Percentiles rank a stretch among this genome's conserved stretches.
These are phyloP conservation scores for Nakazawaea molendinolei DNA, from an alignment of 805 yeast genomes.

Conservation along the genomic window DNA sequence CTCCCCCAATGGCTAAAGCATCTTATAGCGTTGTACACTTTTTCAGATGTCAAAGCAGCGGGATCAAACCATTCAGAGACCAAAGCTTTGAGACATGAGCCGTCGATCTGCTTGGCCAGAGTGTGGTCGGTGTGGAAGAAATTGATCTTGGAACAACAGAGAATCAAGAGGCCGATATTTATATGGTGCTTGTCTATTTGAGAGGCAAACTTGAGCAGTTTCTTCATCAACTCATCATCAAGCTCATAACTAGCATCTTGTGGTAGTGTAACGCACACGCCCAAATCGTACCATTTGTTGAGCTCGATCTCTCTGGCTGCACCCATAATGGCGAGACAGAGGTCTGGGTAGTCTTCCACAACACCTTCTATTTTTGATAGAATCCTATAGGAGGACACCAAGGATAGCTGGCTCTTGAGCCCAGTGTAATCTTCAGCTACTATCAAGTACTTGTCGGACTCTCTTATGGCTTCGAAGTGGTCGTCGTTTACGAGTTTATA, in stretches of 20 bases:
- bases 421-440: conserved; percentile 24
- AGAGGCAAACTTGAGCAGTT: conserved; percentile 26
- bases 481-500: conserved; percentile 40
- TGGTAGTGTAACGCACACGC: conserved; percentile 32
- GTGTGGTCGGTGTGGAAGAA: conserved; percentile 49
- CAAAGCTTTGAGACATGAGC: conserved; percentile 32
- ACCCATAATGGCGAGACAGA: conserved; percentile 42
- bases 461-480: conserved; percentile 39
- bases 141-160: conserved; percentile 41
- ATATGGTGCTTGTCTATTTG: conserved; percentile 25
- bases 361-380: conserved; percentile 31
- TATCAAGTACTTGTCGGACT: conserved; percentile 41
- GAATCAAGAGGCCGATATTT: conserved; percentile 32
- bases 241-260: conserved; percentile 30
- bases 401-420: conserved; percentile 26
- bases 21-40: conserved; percentile 39
- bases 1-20: conserved; percentile 52
- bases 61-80: conserved; percentile 33
- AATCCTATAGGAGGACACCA: conserved; percentile 37
- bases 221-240: conserved; percentile 17
- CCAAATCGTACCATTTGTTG: conserved; percentile 43
- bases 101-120: conserved; percentile 41
- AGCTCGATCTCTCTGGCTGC: conserved; percentile 43
- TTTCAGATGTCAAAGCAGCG: conserved; percentile 31
- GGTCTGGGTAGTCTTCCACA: conserved; percentile 26